phyloP scores from a whole-genome alignment of 345 rosid genomes.

The Salix exigua region DNA sequence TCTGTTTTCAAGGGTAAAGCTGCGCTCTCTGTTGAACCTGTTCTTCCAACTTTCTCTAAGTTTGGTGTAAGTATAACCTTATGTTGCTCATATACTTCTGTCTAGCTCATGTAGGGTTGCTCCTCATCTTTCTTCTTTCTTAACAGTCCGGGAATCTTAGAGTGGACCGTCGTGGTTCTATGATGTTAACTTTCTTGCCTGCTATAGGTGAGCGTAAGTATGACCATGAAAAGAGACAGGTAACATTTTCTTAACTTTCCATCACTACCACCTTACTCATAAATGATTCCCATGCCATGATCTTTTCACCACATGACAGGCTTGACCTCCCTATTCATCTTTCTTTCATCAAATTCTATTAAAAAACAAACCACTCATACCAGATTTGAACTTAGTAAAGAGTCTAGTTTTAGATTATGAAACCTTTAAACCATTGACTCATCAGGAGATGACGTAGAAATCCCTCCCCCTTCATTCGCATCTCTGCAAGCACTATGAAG shows the following conservation, averaged over 20 bases:
- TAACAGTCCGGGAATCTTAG: constrained; percentile 52
- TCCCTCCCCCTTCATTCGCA: neutral
- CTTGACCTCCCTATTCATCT: neutral
- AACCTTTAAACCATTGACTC: neutral
- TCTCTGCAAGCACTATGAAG: neutral
- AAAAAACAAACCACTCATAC: no score
- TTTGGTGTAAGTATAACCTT: constrained; percentile 38
- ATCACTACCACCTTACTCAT: neutral
- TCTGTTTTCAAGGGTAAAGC: constrained; percentile 84
- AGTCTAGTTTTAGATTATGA: neutral
- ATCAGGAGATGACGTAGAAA: neutral
- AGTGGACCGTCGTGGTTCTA: constrained; percentile 65
- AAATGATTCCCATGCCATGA: neutral
- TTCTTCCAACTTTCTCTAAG: constrained; percentile 61
- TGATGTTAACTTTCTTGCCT: constrained; percentile 80
- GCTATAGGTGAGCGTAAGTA: constrained; percentile 86
- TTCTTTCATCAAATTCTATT: neutral
- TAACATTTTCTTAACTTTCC: constrained; percentile 17
- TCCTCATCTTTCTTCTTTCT: neutral
- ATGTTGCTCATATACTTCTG: neutral
- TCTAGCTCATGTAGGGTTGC: neutral
- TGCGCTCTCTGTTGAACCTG: constrained; percentile 69
- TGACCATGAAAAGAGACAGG: constrained; percentile 77
- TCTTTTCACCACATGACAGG: neutral
- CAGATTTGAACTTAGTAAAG: no score